Base-by-base conservation (phyloP, 768 basidiomycete species). In the Strobilomyces confusus region DNA sequence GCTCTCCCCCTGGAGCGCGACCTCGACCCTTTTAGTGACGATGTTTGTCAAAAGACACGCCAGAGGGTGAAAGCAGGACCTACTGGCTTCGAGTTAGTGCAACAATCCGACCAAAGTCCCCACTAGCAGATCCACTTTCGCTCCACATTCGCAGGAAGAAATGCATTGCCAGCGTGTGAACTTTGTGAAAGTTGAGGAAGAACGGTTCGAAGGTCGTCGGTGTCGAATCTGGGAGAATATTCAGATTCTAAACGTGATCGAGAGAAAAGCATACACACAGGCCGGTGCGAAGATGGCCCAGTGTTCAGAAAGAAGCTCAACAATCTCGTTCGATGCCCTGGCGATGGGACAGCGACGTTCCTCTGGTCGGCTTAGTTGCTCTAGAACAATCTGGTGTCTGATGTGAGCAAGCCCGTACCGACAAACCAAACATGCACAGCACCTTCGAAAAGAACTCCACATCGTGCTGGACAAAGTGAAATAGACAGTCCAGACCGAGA, bases 91-190 rank as follows among this genome's bases (percentile, higher is more conserved):
- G 82, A 33, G 87, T 85, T 19, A 95, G 74, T 7, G 84, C 86
- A 32, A 81, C 80, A 11, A 95, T 83, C 11, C 94, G 84, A 33
- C 79, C 75, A 58, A 93, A 92, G 69, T 95, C 93, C 19, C 76
- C 83, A 13, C 69, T 63, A 4, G 86, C 83, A 1, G 93, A 88
- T 13, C 86, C 85, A 62, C 88, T 89, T 66, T 95, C 93, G 60
- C 78, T 81, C 92, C 91, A 95, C 83, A 95, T 92, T 32, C 90
- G 81, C n/a, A 92, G 72, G 71, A 95, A 95, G 74, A 95, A 94
- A 43, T 81, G 81, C 4, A 86, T 83, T 6, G 88, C 87, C n/a
- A 93, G 73, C 11, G 79, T 74, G 68, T 97, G 93, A 5, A 92
- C 85, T 57, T 79, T 84, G 64, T 80, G 78, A 63, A 94, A 90